Evolutionary conservation across 2,329 filamentous ascomycete genomes (phyloP).

Genomic region (Epichloe brachyelytri): DNA sequence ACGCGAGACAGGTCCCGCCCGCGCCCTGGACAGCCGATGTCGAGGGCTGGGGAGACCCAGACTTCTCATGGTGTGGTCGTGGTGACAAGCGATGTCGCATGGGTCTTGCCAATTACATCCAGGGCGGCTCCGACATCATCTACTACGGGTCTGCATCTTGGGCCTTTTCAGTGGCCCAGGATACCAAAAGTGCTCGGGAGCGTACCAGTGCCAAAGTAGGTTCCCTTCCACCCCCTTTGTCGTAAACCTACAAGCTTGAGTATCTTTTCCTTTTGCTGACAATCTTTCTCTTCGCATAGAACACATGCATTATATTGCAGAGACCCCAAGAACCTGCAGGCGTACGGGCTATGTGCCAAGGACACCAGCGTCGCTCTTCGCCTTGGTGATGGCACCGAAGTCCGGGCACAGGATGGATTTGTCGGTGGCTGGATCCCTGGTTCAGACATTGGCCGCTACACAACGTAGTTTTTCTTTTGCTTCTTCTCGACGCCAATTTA

Average conservation of each 20-base stretch:
- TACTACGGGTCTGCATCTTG: constrained; percentile 30
- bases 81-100: constrained; percentile 27
- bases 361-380: constrained; percentile 21
- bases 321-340: constrained; percentile 25
- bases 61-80: constrained; percentile 26
- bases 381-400: constrained; percentile 22
- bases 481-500: not conserved
- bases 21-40: constrained; percentile 26
- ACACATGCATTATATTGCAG: constrained; percentile 26
- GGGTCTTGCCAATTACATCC: constrained; percentile 29
- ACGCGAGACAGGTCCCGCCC: constrained; percentile 21
- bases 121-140: constrained; percentile 27
- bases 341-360: constrained; percentile 29
- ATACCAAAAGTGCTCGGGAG: constrained; percentile 19
- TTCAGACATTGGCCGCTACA: constrained; percentile 26
- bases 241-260: not conserved
- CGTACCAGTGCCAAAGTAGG: constrained; percentile 4
- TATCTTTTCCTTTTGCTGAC: not conserved
- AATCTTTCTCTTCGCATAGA: constrained; percentile 3
- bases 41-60: constrained; percentile 26
- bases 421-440: constrained; percentile 23
- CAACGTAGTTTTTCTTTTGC: constrained; percentile 6
- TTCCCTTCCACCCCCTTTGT: not conserved
- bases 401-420: constrained; percentile 19
- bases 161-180: constrained; percentile 29